Base-by-base conservation (phyloP, 495 filamentous ascomycete species). In the Xylaria curta region DNA sequence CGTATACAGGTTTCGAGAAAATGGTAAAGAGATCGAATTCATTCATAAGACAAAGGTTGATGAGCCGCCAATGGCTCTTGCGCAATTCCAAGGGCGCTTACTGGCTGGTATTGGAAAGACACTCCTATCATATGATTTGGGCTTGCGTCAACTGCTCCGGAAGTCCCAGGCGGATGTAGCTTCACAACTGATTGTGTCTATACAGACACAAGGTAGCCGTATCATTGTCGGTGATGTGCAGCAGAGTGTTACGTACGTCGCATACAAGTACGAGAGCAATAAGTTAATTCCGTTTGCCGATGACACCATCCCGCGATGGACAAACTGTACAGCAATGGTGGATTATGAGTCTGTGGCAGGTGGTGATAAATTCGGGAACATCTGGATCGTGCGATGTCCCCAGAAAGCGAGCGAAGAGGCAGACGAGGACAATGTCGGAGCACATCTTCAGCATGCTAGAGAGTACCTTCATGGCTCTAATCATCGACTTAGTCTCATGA, bases 281-380 rank as follows among this genome's bases (percentile, higher is more conserved):
- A 89, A 90, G 44, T 84, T 98, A 47, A 95, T 99, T 71, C 92
- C 94, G 0, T 99, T 98, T 71, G 92, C 87, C 19, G 96, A 98
- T 76, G 97, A 99, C 78, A 90, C 90, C 19, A 85, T 98, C 68
- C 85, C 95, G 46, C 90, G 97, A 28, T 98, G 93, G 92, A 97
- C 93, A 0, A 95, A 93, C 1, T 89, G 91, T 59, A 92, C 90
- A 0, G 87, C 93, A 7, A 97, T 98, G 95, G 91, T 98, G 1
- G 97, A 99, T 78, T 99, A 99, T 81, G 96, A 98, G 78, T 97
- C 95, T 1, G 90, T 92, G 21, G 96, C 94, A 13, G 96, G 95
- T 44, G 97, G 97, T 53, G 97, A 99, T 83, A 97, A 97, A 78
- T 99, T 99, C 72, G 97, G 97, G 58, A 98, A 98, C 75, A 77